These are phyloP conservation scores for Diaporthe capsici DNA, from an alignment of 2,329 filamentous ascomycete species.

Conservation along the genomic window DNA sequence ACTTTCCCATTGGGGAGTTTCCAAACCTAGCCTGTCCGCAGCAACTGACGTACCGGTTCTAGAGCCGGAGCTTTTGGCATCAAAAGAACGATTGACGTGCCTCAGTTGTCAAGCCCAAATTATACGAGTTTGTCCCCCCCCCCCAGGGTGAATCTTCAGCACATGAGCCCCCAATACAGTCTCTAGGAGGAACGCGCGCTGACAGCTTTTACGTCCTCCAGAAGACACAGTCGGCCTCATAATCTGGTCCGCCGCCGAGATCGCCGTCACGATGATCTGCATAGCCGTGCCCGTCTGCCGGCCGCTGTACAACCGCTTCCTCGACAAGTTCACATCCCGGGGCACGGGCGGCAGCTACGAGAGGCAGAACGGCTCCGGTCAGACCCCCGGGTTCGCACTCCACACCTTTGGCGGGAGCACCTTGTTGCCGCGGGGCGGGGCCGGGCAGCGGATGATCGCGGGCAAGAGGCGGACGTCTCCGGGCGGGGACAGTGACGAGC, in stretches of 20 bases:
- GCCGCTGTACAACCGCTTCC: constrained; percentile 47
- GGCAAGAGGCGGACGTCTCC: background rate
- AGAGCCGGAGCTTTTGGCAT: constrained; percentile 49
- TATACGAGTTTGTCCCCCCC: constrained; percentile 48
- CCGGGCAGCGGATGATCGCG: background rate
- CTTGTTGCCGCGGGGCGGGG: background rate
- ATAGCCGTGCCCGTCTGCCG: constrained; percentile 54
- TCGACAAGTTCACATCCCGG: background rate
- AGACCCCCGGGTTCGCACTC: background rate
- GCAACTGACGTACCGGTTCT: background rate
- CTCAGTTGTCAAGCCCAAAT: constrained; percentile 45
- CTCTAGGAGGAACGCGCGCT: background rate
- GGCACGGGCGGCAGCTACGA: constrained; percentile 1
- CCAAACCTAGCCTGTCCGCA: background rate
- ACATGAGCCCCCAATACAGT: too few species aligned
- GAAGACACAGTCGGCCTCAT: constrained; percentile 50
- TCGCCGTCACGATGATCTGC: constrained; percentile 53
- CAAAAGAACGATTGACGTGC: constrained; percentile 48
- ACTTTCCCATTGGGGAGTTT: background rate
- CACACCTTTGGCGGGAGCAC: constrained; percentile 12
- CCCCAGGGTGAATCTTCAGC: too few species aligned
- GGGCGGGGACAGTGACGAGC: background rate
- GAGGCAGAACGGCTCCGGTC: background rate
- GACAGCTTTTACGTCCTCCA: background rate
- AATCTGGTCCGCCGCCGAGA: constrained; percentile 53